Percentiles rank a stretch among this genome's conserved stretches.
These are phyloP conservation scores for Metschnikowia shivogae DNA, from an alignment of 805 yeast species.

Conservation along the genomic window DNA sequence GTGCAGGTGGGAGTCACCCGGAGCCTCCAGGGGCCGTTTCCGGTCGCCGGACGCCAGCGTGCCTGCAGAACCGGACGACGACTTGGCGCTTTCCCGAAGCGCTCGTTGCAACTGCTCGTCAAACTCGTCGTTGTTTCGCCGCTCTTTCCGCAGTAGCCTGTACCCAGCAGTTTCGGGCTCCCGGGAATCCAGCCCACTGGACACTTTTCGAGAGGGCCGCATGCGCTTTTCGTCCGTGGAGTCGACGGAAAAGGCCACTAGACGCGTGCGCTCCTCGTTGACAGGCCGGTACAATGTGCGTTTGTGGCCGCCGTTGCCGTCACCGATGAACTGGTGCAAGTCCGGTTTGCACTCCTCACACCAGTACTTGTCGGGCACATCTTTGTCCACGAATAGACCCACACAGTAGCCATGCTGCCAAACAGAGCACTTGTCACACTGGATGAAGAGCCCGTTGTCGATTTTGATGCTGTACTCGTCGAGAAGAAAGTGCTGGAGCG, in stretches of 20 bases:
- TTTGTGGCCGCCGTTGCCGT: conserved; percentile 17
- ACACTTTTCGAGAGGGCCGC: conserved; percentile 1
- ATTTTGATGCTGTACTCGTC: conserved; percentile 34
- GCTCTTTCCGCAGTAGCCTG: conserved; percentile 27
- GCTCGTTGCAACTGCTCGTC: conserved; percentile 47
- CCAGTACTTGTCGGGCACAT: conserved; percentile 90
- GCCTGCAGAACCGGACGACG: conserved; percentile 22
- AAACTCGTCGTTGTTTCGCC: conserved; percentile 34
- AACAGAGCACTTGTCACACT: conserved; percentile 85
- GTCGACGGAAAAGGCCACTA: conserved; percentile 2
- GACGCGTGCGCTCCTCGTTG: conserved; percentile 38
- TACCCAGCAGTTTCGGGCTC: conserved; percentile 16
- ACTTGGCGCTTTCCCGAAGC: conserved; percentile 54
- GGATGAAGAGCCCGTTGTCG: conserved; percentile 67
- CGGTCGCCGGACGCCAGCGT: conserved; percentile 13
- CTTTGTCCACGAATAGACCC: conserved; percentile 68
- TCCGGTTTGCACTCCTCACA: conserved; percentile 91
- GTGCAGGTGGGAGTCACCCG: conserved; percentile 6
- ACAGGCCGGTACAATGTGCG: conserved; percentile 40
- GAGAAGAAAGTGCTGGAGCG: conserved; percentile 23
- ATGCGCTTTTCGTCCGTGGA: conserved; percentile 4
- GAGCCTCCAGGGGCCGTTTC: conserved; percentile 14
- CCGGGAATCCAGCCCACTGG: conserved; percentile 7
- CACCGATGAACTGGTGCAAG: conserved; percentile 53
- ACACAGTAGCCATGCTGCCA: conserved; percentile 99